Percentiles rank a stretch among this genome's conserved stretches.
Conservation (phyloP, 176 grass and related monocot species). For the Cymbopogon citratus region DNA sequence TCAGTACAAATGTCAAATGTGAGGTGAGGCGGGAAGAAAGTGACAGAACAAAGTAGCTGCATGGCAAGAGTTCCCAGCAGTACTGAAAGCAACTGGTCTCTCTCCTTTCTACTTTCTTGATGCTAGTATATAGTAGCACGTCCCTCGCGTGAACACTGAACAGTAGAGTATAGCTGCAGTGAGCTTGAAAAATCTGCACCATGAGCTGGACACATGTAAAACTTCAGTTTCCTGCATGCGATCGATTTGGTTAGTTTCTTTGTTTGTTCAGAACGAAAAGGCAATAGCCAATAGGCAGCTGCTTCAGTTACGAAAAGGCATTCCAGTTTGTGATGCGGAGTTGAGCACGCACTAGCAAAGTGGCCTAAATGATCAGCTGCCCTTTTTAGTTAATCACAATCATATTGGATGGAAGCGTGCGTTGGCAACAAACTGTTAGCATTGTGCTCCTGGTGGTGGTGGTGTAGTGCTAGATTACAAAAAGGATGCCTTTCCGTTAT, state of each 20-base stretch:
- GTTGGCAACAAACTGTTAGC: background rate
- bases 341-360: background rate
- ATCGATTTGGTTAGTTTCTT: background rate
- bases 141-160: background rate
- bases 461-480: constrained; percentile 17
- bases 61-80: constrained; percentile 1
- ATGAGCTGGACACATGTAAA: background rate
- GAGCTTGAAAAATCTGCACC: background rate
- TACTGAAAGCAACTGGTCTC: constrained; percentile 17
- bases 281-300: background rate
- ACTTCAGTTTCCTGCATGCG: background rate
- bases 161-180: background rate
- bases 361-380: background rate
- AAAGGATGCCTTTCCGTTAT: constrained; percentile 24
- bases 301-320: background rate
- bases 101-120: background rate
- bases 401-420: constrained; percentile 3
- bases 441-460: background rate
- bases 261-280: background rate
- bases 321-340: background rate
- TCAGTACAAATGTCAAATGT: background rate
- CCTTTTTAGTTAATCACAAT: background rate
- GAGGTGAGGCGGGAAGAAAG: constrained; percentile 15
- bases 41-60: constrained; percentile 1
- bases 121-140: background rate